Conservation (phyloP, 2,329 filamentous ascomycete genomes). For the Xylaria sp. region DNA sequence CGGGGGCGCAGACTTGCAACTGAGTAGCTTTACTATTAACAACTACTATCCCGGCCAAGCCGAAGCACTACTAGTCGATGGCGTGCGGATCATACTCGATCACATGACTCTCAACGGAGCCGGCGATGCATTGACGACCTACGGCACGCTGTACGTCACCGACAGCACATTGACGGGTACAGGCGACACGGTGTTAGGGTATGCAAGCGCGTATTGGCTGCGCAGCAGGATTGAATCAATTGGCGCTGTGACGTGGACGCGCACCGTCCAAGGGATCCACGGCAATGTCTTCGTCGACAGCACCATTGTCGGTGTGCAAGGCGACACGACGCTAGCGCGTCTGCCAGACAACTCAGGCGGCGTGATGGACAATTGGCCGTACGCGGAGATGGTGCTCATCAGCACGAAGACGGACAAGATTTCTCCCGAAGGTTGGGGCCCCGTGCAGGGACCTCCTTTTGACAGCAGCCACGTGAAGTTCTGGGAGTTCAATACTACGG, state of each 20-base stretch:
- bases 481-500: conserved; percentile 36
- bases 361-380: conserved; percentile 36
- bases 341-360: conserved; percentile 32
- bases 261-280: conserved; percentile 32
- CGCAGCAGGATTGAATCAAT: conserved; percentile 29
- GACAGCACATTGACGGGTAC: conserved; percentile 27
- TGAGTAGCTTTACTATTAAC: conserved; percentile 29
- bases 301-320: conserved; percentile 25
- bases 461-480: conserved; percentile 30
- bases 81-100: conserved; percentile 22
- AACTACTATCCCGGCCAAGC: conserved; percentile 33
- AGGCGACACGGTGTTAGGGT: conserved; percentile 32
- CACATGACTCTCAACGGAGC: conserved; percentile 29
- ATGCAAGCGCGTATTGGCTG: conserved; percentile 33
- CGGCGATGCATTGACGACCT: conserved; percentile 33
- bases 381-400: conserved; percentile 33
- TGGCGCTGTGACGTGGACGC: conserved; percentile 33
- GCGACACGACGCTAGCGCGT: conserved; percentile 28
- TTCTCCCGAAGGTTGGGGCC: conserved; percentile 30
- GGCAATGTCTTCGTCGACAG: conserved; percentile 34
- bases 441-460: conserved; percentile 32
- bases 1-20: conserved; percentile 27
- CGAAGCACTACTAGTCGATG: conserved; percentile 27
- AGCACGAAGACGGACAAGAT: conserved; percentile 30
- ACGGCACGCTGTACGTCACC: conserved; percentile 28